Evolutionary conservation across 1,284 basidiomycete genomes (phyloP).

Genomic region (Cystobasidiaceae sp.): DNA sequence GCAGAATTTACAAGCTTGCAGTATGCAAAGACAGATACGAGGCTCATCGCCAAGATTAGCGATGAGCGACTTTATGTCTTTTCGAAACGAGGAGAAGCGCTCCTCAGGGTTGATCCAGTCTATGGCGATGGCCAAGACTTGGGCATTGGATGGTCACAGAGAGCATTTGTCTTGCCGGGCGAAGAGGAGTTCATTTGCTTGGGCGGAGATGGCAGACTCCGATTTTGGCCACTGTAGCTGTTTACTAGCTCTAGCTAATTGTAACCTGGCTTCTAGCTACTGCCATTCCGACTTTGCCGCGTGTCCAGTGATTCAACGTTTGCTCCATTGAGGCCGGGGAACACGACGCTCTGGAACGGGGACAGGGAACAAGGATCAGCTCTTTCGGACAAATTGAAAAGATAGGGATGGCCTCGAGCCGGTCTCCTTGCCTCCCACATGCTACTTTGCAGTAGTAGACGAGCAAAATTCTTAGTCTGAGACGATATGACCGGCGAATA

Average conservation of each 20-base stretch:
- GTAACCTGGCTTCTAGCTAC: no score
- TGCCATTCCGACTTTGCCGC: no score
- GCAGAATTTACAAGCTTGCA: not conserved
- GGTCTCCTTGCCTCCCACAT: not conserved
- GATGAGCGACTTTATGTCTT: not conserved
- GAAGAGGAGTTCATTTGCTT: not conserved
- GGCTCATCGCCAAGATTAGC: not conserved
- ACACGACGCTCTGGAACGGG: not conserved
- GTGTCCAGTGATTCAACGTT: not conserved
- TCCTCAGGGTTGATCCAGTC: not conserved
- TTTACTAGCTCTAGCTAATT: no score
- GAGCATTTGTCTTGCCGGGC: not conserved
- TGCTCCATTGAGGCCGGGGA: not conserved
- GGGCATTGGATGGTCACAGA: not conserved
- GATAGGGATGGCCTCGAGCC: no score
- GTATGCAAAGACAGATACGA: not conserved
- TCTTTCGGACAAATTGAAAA: no score
- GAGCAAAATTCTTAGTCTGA: not conserved
- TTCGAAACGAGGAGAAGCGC: not conserved
- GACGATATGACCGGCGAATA: not conserved
- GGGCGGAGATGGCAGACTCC: not conserved
- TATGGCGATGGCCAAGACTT: not conserved
- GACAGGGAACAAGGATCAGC: not conserved
- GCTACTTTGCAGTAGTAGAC: not conserved
- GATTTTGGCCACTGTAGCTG: not conserved